These are phyloP conservation scores for Ganoderma multipileum DNA, from an alignment of 1,284 basidiomycete species.

Conservation along the genomic window DNA sequence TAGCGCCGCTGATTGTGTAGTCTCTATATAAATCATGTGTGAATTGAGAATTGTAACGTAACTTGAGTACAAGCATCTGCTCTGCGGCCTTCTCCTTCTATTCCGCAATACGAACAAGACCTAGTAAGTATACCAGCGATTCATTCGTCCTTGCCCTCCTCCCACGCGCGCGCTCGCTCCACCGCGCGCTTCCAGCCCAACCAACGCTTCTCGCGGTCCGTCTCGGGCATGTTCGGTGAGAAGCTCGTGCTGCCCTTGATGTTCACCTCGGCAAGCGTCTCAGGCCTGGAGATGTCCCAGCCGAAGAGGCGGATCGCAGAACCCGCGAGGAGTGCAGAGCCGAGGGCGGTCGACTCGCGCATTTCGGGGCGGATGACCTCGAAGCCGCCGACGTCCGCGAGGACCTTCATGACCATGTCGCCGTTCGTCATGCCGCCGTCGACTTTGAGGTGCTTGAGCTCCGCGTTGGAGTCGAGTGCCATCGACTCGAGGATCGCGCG, in stretches of 20 bases:
- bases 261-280: constrained; percentile 91
- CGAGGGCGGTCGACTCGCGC: constrained; percentile 97
- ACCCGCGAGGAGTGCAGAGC: constrained; percentile 96
- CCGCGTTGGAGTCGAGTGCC: constrained; percentile 80
- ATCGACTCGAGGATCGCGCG: constrained; percentile 95
- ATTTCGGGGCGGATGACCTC: constrained; percentile 92
- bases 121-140: background rate
- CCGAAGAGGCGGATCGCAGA: constrained; percentile 89
- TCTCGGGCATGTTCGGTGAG: constrained; percentile 61
- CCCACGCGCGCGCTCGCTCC: constrained; percentile 83
- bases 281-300: constrained; percentile 90
- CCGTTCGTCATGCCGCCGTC: constrained; percentile 96
- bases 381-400: constrained; percentile 94
- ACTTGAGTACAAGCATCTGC: background rate
- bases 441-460: constrained; percentile 87
- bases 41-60: too few relatives aligned
- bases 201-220: constrained; percentile 69
- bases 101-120: background rate
- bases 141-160: constrained; percentile 55
- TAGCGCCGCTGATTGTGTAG: constrained; percentile 1
- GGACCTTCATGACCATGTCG: constrained; percentile 89
- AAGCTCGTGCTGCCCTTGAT: constrained; percentile 84
- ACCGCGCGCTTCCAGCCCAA: constrained; percentile 87
- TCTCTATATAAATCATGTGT: too few relatives aligned
- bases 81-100: background rate